phyloP scores from a whole-genome alignment of 495 filamentous ascomycete genomes.

The Ascodesmis nigricans region DNA sequence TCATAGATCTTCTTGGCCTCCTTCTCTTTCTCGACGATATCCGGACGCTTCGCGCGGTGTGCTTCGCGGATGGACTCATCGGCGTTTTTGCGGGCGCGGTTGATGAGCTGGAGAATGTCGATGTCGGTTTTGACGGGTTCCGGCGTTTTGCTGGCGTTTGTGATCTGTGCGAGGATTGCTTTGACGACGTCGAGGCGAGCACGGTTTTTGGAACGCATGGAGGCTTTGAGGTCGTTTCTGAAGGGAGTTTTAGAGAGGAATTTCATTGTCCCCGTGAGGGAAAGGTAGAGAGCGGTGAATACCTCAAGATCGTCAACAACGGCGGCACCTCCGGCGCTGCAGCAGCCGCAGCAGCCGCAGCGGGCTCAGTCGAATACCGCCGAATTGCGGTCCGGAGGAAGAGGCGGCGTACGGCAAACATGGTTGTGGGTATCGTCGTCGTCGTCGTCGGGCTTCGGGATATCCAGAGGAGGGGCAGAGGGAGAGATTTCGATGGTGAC shows the following conservation, averaged over 20 bases:
- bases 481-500: not conserved
- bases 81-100: slow-evolving; percentile 24
- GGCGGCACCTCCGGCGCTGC: slow-evolving; percentile 16
- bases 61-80: slow-evolving; percentile 29
- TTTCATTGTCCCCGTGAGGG: not conserved
- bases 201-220: slow-evolving; percentile 36
- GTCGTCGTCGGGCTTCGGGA: not conserved
- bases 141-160: slow-evolving; percentile 36
- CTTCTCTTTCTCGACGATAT: slow-evolving; percentile 34
- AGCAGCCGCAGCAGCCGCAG: not conserved
- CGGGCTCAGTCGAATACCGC: not conserved
- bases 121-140: slow-evolving; percentile 33
- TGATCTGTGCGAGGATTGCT: slow-evolving; percentile 28
- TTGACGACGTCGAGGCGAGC: slow-evolving; percentile 31
- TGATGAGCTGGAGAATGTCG: slow-evolving; percentile 33
- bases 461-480: not conserved
- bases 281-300: slow-evolving; percentile 6
- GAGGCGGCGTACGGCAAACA: slow-evolving; percentile 3
- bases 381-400: not conserved
- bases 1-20: too few species aligned
- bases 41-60: slow-evolving; percentile 27
- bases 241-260: not conserved
- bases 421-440: not conserved
- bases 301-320: slow-evolving; percentile 23
- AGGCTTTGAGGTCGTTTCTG: slow-evolving; percentile 36